Base-by-base conservation (phyloP, 768 basidiomycete species). In the Cystobasidium tubakii region DNA sequence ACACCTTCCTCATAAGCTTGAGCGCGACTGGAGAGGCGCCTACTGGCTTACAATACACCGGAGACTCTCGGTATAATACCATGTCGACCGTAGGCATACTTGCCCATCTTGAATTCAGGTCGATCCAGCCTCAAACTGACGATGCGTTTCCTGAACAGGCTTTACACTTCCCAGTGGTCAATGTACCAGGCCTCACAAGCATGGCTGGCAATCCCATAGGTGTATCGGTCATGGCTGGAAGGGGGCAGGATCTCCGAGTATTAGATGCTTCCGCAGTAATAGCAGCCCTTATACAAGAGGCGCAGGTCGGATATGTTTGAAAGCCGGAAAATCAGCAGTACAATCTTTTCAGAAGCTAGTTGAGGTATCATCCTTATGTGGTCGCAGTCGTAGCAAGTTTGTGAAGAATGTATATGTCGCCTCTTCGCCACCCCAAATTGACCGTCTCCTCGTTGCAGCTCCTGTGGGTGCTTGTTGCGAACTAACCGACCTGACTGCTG, bases 131-230 rank as follows among this genome's bases (percentile, higher is more conserved):
- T 31, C 55, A 13, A 21, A 12, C 44, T 67, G n/a, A 44, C n/a
- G 2, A 9, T 15, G 13, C 42, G 6, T 6, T n/a, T 19, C 3
- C 46, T 50, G 12, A 19, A 12, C 39, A 71, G 69, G 54, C 69
- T 19, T 34, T 71, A 29, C 69, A 71, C 36, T 34, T 60, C 25
- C 69, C 69, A 13, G 62, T 63, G 10, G 46, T 81, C 55, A 77
- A 80, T 27, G 57, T 81, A 12, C 81, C 80, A 0, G 81, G 81
- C 21, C 81, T 81, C 66, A 74, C 72, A 0, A 79, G 81, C 10
- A 74, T 74, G 25, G 71, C 72, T 25, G 80, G 78, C 1, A 74
- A 79, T 71, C 81, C 81, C 0, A 75, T 82, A 21, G 81, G 81
- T 13, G 71, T 82, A 50, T 77, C 79, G 0, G 75, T 82, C n/a